Percentiles rank a stretch among this genome's conserved stretches.
Conservation (phyloP, 2,329 filamentous ascomycete species). For the Claviceps arundinis region DNA sequence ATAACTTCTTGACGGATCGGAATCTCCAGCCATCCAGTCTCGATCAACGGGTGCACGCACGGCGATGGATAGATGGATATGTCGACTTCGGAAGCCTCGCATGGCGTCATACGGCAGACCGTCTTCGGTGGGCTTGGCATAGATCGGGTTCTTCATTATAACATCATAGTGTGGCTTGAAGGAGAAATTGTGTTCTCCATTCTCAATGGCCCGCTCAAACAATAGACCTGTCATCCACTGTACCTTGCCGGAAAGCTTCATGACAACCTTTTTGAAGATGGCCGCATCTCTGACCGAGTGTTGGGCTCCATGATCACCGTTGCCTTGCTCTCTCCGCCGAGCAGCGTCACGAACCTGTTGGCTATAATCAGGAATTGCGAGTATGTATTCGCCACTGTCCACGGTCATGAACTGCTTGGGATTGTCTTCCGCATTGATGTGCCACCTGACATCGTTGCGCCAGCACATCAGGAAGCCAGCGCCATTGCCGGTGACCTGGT, state of each 20-base stretch:
- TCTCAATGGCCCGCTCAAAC: conserved; percentile 71
- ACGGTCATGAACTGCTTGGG: conserved; percentile 91
- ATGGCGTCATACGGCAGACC: conserved; percentile 73
- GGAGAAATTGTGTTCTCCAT: conserved; percentile 64
- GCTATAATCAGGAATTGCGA: conserved; percentile 89
- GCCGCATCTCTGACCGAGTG: conserved; percentile 59
- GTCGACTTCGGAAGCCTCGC: conserved; percentile 86
- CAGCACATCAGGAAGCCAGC: conserved; percentile 98
- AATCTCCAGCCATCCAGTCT: conserved; percentile 68
- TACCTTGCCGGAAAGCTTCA: conserved; percentile 96
- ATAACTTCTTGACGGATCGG: conserved; percentile 75
- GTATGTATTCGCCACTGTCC: conserved; percentile 85
- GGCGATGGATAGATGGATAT: conserved; percentile 90
- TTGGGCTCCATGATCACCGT: conserved; percentile 42
- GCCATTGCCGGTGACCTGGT: conserved; percentile 81
- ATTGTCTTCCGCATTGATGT: conserved; percentile 71
- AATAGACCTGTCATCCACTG: conserved; percentile 84
- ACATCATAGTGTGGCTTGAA: conserved; percentile 92
- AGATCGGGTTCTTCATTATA: conserved; percentile 66
- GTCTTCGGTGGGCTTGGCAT: conserved; percentile 47
- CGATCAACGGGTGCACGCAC: conserved; percentile 76
- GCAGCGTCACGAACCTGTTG: conserved; percentile 63
- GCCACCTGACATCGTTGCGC: conserved; percentile 85
- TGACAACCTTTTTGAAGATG: conserved; percentile 95
- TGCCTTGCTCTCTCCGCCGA: conserved; percentile 36